phyloP scores from a whole-genome alignment of 805 yeast species.

The Candida sithepensis region DNA sequence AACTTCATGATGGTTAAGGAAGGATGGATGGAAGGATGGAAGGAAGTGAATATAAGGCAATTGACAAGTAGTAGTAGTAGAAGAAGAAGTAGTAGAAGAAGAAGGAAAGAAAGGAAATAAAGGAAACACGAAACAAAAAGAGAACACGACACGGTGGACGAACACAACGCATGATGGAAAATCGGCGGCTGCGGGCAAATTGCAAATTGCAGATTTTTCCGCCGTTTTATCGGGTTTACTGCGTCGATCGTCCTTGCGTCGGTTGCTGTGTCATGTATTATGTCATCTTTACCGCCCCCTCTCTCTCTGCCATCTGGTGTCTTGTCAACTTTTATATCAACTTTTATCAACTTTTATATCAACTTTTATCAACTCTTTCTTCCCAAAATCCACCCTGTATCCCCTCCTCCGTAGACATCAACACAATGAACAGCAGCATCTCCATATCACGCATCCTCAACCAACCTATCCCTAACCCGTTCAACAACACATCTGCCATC shows the following conservation, averaged over 20 bases:
- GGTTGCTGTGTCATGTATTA: background rate
- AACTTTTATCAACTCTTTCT: background rate
- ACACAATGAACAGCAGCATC: background rate
- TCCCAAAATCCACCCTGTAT: background rate
- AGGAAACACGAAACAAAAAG: no score
- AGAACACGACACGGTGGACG: background rate
- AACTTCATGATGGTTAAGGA: slow-evolving; percentile 35
- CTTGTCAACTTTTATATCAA: no score
- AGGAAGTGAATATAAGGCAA: background rate
- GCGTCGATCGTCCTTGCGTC: background rate
- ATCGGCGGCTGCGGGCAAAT: background rate
- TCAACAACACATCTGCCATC: slow-evolving; percentile 9
- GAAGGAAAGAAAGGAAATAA: background rate
- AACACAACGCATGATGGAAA: background rate
- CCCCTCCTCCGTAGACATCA: no score
- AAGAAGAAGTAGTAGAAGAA: background rate
- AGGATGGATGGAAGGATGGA: background rate
- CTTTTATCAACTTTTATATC: background rate
- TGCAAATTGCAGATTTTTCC: background rate
- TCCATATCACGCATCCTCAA: background rate
- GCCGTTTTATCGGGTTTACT: background rate
- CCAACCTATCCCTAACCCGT: slow-evolving; percentile 18
- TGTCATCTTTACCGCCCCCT: background rate
- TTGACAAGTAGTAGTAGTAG: background rate
- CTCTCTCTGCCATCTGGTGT: no score